Conservation (phyloP, 2,329 filamentous ascomycete species). For the Fusarium verrucosum region DNA sequence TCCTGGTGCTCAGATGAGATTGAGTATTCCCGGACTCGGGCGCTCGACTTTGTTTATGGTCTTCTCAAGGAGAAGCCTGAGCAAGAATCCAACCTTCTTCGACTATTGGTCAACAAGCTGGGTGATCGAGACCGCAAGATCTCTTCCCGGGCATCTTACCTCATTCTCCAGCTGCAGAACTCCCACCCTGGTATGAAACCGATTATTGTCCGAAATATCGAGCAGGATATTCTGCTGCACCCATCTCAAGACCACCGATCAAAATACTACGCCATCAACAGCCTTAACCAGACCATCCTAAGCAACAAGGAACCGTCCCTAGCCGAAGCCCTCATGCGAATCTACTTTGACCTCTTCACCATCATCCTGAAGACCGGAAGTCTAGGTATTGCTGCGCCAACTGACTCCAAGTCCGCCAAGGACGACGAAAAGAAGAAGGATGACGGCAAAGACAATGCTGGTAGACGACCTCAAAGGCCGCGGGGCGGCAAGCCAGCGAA, state of each 20-base stretch:
- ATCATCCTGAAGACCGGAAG: conserved; percentile 74
- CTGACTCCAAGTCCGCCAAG: conserved; percentile 54
- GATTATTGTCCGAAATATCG: conserved; percentile 83
- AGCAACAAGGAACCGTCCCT: conserved; percentile 84
- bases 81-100: conserved; percentile 92
- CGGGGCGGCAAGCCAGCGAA: conserved; percentile 33
- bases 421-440: conserved; percentile 43
- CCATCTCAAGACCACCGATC: conserved; percentile 88
- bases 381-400: conserved; percentile 53
- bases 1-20: conserved; percentile 95
- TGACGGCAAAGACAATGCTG: conserved; percentile 2
- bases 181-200: conserved; percentile 94
- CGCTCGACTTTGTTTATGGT: conserved; percentile 90
- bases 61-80: conserved; percentile 95
- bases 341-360: conserved; percentile 93
- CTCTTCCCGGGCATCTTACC: conserved; percentile 89
- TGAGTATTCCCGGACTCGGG: conserved; percentile 87
- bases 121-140: conserved; percentile 97
- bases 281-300: conserved; percentile 94
- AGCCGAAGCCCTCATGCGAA: conserved; percentile 81
- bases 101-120: conserved; percentile 93
- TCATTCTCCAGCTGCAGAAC: conserved; percentile 89
- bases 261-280: conserved; percentile 96
- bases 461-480: conserved; percentile 42
- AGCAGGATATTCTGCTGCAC: conserved; percentile 86